A percentile compares a stretch with the other conserved stretches of the same genome.
Conservation (phyloP, 805 yeast species). For the Lipomyces yamadae region DNA sequence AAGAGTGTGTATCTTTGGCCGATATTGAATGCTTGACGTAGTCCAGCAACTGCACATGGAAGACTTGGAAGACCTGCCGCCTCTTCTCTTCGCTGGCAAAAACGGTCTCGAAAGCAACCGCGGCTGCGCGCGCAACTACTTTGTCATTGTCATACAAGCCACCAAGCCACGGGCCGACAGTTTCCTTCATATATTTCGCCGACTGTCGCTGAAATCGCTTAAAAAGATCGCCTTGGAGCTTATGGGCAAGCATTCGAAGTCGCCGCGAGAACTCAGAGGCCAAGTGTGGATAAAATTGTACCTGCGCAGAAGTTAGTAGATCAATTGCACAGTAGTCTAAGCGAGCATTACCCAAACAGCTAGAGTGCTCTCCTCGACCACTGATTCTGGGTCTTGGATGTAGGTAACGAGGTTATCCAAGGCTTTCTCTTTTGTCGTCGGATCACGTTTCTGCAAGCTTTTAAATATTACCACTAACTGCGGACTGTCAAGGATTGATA, state of each 20-base stretch:
- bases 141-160: conserved; percentile 76
- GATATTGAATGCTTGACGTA: conserved; percentile 57
- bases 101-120: conserved; percentile 53
- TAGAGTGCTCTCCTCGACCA: conserved; percentile 60
- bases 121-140: conserved; percentile 58
- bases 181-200: conserved; percentile 68
- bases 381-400: conserved; percentile 43
- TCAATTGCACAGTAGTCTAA: neutral
- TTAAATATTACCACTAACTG: conserved; percentile 69
- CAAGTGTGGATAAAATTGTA: conserved; percentile 77
- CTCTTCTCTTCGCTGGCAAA: conserved; percentile 63
- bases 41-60: conserved; percentile 60
- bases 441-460: conserved; percentile 75
- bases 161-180: conserved; percentile 73
- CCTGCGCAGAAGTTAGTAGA: neutral
- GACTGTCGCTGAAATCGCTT: conserved; percentile 57
- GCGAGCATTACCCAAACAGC: conserved; percentile 57
- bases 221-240: conserved; percentile 63
- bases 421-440: conserved; percentile 84
- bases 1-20: conserved; percentile 18
- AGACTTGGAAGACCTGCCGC: conserved; percentile 63
- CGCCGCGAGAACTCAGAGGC: conserved; percentile 70
- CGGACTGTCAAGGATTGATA: conserved; percentile 47
- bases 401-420: conserved; percentile 57
- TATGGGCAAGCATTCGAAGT: conserved; percentile 67